phyloP scores from a whole-genome alignment of 2,329 filamentous ascomycete genomes.

The Myriosclerotinia scirpicola region DNA sequence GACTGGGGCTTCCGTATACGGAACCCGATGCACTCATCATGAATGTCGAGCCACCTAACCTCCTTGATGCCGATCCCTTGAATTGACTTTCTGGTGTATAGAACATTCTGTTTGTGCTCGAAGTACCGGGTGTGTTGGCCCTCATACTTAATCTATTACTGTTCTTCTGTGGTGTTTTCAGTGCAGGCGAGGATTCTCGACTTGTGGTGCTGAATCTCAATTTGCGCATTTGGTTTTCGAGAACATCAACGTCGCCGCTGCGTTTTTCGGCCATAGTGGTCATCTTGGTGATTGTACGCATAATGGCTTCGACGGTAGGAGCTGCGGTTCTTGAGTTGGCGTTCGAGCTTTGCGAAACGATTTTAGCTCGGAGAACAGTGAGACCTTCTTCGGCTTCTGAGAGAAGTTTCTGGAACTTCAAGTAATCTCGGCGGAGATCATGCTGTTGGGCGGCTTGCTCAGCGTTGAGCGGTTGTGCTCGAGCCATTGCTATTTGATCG shows the following conservation, averaged over 20 bases:
- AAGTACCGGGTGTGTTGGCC: constrained; percentile 28
- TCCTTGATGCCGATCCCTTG: constrained; percentile 30
- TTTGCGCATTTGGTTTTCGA: constrained; percentile 83
- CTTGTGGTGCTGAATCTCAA: constrained; percentile 53
- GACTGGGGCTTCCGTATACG: constrained; percentile 36
- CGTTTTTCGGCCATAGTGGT: constrained; percentile 89
- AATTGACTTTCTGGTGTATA: constrained; percentile 38
- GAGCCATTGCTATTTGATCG: constrained; percentile 61
- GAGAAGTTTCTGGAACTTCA: constrained; percentile 70
- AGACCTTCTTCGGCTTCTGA: constrained; percentile 78
- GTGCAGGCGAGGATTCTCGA: constrained; percentile 48
- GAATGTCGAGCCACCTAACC: constrained; percentile 26
- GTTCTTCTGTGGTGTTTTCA: constrained; percentile 40
- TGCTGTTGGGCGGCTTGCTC: constrained; percentile 83
- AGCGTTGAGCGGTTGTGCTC: constrained; percentile 73
- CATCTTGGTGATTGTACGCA: constrained; percentile 90
- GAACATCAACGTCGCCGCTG: constrained; percentile 84
- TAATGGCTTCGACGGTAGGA: constrained; percentile 88
- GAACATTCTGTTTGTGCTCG: constrained; percentile 36
- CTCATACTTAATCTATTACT: constrained; percentile 32
- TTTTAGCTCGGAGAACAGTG: constrained; percentile 73
- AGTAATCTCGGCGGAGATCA: constrained; percentile 75
- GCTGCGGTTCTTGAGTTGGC: constrained; percentile 49
- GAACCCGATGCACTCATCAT: constrained; percentile 31
- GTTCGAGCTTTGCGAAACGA: constrained; percentile 59